Percentiles rank a stretch among this genome's conserved stretches.
Evolutionary conservation across 495 filamentous ascomycete genomes (phyloP).

Genomic region (Podospora pseudoanserina): DNA sequence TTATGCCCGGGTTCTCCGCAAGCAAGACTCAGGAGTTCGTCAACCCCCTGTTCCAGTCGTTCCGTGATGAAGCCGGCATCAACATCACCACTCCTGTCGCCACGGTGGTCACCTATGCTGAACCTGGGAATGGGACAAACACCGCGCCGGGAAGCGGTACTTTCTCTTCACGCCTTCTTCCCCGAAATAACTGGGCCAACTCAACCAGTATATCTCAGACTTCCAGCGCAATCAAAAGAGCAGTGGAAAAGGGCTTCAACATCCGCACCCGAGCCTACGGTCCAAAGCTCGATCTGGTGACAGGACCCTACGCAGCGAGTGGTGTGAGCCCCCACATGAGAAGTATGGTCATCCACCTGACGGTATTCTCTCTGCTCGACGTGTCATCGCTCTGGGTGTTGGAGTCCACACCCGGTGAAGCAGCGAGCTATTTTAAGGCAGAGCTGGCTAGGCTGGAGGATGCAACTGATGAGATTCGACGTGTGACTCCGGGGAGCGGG

Average conservation of each 20-base stretch:
- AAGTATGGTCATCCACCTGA: conserved; percentile 9
- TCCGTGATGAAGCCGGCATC: conserved; percentile 26
- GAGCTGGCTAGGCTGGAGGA: conserved; percentile 9
- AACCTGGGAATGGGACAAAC: conserved; percentile 9
- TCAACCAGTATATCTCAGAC: conserved; percentile 35
- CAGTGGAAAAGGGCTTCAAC: conserved; percentile 38
- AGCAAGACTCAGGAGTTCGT: not conserved
- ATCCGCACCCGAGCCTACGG: conserved; percentile 47
- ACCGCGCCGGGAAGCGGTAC: conserved; percentile 26
- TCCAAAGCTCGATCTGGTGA: conserved; percentile 30
- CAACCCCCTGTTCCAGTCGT: not conserved
- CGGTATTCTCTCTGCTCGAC: not conserved
- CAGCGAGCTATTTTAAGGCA: not conserved
- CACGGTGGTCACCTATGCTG: conserved; percentile 8
- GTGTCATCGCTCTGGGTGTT: not conserved
- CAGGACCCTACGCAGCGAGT: conserved; percentile 22
- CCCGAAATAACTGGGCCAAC: conserved; percentile 40
- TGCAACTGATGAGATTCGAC: conserved; percentile 10
- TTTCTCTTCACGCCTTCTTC: conserved; percentile 51
- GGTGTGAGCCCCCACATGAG: conserved; percentile 38
- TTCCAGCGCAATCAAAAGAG: conserved; percentile 38
- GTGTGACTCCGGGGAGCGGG: conserved; percentile 35
- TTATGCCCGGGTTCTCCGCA: not conserved
- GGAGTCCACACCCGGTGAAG: not conserved
- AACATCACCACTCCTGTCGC: conserved; percentile 25